These are phyloP conservation scores for Bocquillonia castaneifolia DNA, from an alignment of 441 rosid genomes.

Conservation along the genomic window DNA sequence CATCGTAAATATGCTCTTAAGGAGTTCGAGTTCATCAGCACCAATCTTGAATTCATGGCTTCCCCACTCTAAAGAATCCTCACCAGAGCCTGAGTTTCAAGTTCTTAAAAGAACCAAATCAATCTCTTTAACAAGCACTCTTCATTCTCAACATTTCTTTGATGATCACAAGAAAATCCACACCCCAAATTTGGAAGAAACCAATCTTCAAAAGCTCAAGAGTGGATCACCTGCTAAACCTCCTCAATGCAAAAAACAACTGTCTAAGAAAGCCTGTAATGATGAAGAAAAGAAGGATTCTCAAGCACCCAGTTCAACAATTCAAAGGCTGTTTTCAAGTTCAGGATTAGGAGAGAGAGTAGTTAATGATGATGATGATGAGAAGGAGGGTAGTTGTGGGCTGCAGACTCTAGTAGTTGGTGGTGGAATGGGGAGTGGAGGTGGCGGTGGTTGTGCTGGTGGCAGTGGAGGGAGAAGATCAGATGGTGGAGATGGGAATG, in stretches of 20 bases:
- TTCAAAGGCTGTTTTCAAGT: slow-evolving; percentile 36
- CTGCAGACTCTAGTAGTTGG: slow-evolving; percentile 31
- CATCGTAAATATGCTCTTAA: slow-evolving; percentile 32
- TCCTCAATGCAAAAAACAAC: slow-evolving; percentile 11
- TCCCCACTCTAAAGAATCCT: slow-evolving; percentile 33
- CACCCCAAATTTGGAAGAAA: slow-evolving; percentile 12
- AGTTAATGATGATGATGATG: slow-evolving; percentile 18
- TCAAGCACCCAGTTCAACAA: slow-evolving; percentile 18
- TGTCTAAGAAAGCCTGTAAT: not conserved
- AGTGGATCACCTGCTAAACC: slow-evolving; percentile 14
- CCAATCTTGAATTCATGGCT: slow-evolving; percentile 49
- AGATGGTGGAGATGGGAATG: slow-evolving; percentile 31
- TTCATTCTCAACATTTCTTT: slow-evolving; percentile 10
- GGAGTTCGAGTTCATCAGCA: slow-evolving; percentile 46
- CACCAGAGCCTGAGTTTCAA: slow-evolving; percentile 45
- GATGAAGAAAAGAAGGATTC: slow-evolving; percentile 4
- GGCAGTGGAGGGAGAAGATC: slow-evolving; percentile 18
- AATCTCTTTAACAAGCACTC: slow-evolving; percentile 34
- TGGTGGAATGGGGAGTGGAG: slow-evolving; percentile 23
- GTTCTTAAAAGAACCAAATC: slow-evolving; percentile 36
- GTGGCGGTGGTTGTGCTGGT: slow-evolving; percentile 25
- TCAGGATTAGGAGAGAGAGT: slow-evolving; percentile 39
- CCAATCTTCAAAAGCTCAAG: slow-evolving; percentile 19
- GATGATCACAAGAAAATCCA: slow-evolving; percentile 18
- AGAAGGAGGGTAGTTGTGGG: not conserved